Base-by-base conservation (phyloP, 78 protist species). In the Capsaspora owczarzaki region DNA sequence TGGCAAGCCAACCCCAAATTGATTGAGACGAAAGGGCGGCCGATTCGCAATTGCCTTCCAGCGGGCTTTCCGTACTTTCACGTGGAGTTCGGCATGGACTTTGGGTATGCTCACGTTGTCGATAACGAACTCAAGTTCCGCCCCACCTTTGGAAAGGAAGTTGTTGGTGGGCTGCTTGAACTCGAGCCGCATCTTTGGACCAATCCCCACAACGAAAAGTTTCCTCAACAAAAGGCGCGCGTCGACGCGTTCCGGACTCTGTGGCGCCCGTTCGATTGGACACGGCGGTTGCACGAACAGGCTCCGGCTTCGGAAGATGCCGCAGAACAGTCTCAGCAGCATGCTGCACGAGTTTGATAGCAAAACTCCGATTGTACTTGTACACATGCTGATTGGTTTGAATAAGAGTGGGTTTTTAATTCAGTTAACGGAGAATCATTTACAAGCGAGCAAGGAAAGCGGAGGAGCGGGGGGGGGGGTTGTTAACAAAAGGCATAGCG, bases 101-200 rank as follows among this genome's bases (percentile, higher is more conserved):
- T 66, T 6, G 94, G 94, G 20, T 91, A 46, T 27, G 93, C 89
- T 1, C 85, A 83, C 40, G 89, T 85, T 3, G 63, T 91, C 3
- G 93, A 91, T n/a, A 84, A 91, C 43, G 93, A 91, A 74, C 71
- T 3, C 1, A 37, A 66, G 69, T 89, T 86, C 79, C 86, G 69
- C 35, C 1, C 66, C 46, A 83, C 79, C 51, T 89, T 86, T 49
- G 93, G 90, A 22, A 82, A 70, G 56, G 85, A 81, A 25, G 43
- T 81, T 66, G 78, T 56, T 14, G 85, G 85, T 25, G 85, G 85
- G 12, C 68, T 81, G 85, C 66, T 81, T 23, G 85, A 81, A 29
- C 6, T 81, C 2, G 61, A 8, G 12, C 85, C 85, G 20, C 60
- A 74, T 3, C n/a, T 31, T 42, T 81, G 85, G 85, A n/a, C 40